Percentiles rank a stretch among this genome's conserved stretches.
Evolutionary conservation across 768 basidiomycete genomes (phyloP).

Genomic region (Kwoniella heveanensis): DNA sequence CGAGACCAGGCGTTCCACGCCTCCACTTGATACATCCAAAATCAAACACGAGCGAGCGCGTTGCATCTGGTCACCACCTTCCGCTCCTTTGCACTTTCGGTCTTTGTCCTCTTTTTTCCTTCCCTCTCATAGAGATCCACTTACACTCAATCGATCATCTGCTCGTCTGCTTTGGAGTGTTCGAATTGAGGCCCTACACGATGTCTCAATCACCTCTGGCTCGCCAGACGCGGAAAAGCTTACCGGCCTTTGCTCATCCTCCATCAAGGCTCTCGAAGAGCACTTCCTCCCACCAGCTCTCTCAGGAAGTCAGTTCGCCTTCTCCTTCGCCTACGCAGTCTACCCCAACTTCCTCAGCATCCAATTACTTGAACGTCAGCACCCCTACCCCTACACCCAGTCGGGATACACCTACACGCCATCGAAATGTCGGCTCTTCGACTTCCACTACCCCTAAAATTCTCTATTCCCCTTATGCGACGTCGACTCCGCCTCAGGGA

Average conservation of each 20-base stretch:
- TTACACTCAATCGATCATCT: too few relatives aligned
- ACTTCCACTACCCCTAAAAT: constrained; percentile 42
- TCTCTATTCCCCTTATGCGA: constrained; percentile 44
- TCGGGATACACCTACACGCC: constrained; percentile 11
- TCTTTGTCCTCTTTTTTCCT: background rate
- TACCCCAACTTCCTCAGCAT: background rate
- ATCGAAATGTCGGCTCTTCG: constrained; percentile 10
- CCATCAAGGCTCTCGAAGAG: constrained; percentile 43
- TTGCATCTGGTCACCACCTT: too few relatives aligned
- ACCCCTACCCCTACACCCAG: constrained; percentile 1
- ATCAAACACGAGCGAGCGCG: constrained; percentile 2
- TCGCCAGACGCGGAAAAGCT: constrained; percentile 31
- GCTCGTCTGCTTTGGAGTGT: too few relatives aligned
- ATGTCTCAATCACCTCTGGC: constrained; percentile 52
- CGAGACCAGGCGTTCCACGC: background rate
- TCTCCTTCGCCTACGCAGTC: constrained; percentile 6
- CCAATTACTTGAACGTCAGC: background rate
- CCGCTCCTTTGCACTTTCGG: background rate
- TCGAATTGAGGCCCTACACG: too few relatives aligned
- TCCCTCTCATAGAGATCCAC: too few relatives aligned
- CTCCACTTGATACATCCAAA: constrained; percentile 3
- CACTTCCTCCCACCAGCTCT: constrained; percentile 17
- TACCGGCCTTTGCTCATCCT: constrained; percentile 40
- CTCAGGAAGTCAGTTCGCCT: constrained; percentile 15
- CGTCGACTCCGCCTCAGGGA: constrained; percentile 37